Conservation (phyloP, 2,329 filamentous ascomycete genomes). For the Tympanopsis confertula region DNA sequence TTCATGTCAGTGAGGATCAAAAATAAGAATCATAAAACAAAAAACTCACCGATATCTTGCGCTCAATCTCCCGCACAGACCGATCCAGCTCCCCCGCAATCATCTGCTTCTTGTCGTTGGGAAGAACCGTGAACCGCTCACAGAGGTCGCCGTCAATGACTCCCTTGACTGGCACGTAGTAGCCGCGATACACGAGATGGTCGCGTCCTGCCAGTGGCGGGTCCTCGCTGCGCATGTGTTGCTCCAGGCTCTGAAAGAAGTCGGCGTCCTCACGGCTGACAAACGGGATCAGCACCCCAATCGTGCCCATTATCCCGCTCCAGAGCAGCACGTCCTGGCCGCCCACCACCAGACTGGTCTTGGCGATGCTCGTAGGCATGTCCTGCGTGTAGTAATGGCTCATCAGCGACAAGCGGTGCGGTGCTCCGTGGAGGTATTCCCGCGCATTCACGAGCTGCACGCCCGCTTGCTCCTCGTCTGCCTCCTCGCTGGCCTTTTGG, state of each 20-base stretch:
- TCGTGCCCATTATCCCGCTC: constrained; percentile 86
- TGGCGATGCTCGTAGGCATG: constrained; percentile 80
- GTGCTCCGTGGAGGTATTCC: constrained; percentile 78
- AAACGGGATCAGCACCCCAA: constrained; percentile 89
- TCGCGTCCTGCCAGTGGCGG: constrained; percentile 82
- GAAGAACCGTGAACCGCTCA: constrained; percentile 75
- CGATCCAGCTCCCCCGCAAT: constrained; percentile 89
- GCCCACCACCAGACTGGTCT: constrained; percentile 79
- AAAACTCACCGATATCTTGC: constrained; percentile 66
- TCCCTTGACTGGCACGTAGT: constrained; percentile 93
- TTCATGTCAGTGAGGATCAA: constrained; percentile 8
- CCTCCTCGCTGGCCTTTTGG: constrained; percentile 72
- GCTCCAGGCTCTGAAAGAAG: constrained; percentile 91
- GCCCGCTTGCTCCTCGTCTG: constrained; percentile 83
- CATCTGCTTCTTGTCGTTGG: constrained; percentile 84
- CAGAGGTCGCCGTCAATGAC: constrained; percentile 95
- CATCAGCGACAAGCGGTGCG: constrained; percentile 74
- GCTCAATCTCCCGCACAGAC: constrained; percentile 83
- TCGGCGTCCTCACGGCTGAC: constrained; percentile 84
- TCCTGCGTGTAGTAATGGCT: constrained; percentile 86
- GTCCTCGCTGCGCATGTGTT: constrained; percentile 76
- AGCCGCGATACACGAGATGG: constrained; percentile 88
- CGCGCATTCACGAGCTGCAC: constrained; percentile 84
- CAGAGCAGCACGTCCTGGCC: constrained; percentile 86
- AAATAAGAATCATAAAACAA: background rate